Conservation (phyloP, 2,329 filamentous ascomycete genomes). For the Botrytis medusae region DNA sequence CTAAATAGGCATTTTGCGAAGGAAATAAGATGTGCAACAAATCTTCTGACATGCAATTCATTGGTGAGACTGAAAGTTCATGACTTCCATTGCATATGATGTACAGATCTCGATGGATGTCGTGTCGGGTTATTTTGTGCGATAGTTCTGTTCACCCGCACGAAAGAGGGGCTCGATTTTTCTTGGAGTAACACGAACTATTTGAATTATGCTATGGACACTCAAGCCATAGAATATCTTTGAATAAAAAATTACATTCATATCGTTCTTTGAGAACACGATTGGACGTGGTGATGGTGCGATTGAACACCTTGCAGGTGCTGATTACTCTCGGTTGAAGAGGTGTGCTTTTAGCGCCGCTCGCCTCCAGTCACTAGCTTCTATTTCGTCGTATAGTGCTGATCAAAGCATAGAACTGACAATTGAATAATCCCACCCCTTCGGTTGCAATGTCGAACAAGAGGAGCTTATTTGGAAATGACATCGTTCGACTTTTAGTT, state of each 20-base stretch:
- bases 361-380: background rate
- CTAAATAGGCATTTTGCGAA: slow-evolving; percentile 19
- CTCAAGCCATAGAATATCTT: background rate
- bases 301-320: background rate
- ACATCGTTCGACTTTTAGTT: background rate
- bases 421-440: background rate
- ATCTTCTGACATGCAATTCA: background rate
- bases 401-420: background rate
- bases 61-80: background rate
- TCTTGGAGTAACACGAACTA: background rate
- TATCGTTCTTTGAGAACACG: background rate
- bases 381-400: background rate
- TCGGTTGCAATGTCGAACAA: background rate
- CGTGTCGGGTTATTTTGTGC: background rate
- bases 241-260: background rate
- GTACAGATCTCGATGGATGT: background rate
- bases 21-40: slow-evolving; percentile 17
- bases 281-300: background rate
- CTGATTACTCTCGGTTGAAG: background rate
- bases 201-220: background rate
- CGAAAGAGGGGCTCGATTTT: background rate
- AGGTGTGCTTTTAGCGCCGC: background rate
- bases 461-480: background rate
- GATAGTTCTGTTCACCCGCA: background rate
- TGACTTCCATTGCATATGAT: background rate